These are phyloP conservation scores for Whalleya microplaca DNA, from an alignment of 2,329 filamentous ascomycete genomes.

Conservation along the genomic window DNA sequence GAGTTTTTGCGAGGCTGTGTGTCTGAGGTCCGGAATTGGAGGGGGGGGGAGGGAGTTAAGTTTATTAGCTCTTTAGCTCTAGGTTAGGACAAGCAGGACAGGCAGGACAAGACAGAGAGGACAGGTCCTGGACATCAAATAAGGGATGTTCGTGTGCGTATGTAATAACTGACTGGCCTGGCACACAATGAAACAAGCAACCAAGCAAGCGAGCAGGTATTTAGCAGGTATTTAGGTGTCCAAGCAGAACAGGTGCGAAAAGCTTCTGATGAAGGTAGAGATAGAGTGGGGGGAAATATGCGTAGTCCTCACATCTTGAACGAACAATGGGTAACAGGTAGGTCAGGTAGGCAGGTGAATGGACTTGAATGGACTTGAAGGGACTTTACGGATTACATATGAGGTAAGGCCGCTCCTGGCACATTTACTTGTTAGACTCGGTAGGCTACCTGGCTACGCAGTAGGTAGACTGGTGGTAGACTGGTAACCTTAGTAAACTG, in stretches of 20 bases:
- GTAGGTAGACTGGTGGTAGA: neutral
- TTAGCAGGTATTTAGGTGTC: neutral
- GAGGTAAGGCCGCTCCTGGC: neutral
- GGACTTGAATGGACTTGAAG: too few relatives aligned
- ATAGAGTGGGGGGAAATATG: neutral
- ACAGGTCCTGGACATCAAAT: neutral
- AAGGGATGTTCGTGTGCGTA: neutral
- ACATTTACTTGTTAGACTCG: neutral
- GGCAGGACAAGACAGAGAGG: neutral
- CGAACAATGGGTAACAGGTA: constrained; percentile 2
- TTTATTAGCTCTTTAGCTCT: too few relatives aligned
- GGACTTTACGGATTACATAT: neutral
- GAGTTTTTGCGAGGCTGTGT: neutral
- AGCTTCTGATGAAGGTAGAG: neutral
- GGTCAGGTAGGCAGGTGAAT: too few relatives aligned
- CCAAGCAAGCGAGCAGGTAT: neutral
- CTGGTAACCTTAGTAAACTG: too few relatives aligned
- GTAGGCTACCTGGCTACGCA: neutral
- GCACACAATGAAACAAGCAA: neutral
- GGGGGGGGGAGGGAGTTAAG: neutral
- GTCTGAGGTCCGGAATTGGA: neutral
- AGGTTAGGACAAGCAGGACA: too few relatives aligned
- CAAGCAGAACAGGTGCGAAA: neutral
- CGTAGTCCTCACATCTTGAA: constrained; percentile 10
- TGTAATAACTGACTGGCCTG: neutral